phyloP scores from a whole-genome alignment of 306 rosid genomes.

The Quercus suber region DNA sequence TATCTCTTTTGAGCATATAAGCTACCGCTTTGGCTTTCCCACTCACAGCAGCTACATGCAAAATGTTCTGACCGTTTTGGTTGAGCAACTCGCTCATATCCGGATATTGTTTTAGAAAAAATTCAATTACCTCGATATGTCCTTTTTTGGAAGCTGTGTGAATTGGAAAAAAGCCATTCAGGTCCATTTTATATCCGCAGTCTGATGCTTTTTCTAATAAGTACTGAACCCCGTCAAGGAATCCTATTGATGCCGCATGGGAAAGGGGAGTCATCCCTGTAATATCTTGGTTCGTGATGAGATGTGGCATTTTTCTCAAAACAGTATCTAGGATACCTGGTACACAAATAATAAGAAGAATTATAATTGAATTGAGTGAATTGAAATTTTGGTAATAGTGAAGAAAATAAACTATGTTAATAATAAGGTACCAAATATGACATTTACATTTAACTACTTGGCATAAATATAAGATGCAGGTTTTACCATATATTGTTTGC shows the following conservation, averaged over 20 bases:
- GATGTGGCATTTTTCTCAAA: no score
- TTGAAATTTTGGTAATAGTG: no score
- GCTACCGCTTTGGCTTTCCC: not conserved
- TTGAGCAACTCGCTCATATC: not conserved
- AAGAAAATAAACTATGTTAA: no score
- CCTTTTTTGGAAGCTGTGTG: not conserved
- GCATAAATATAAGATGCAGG: no score
- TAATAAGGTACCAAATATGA: no score
- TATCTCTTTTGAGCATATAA: not conserved
- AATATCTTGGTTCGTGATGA: not conserved
- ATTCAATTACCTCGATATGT: not conserved
- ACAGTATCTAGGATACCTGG: no score
- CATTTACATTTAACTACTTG: no score
- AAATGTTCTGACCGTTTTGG: not conserved
- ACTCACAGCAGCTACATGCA: not conserved
- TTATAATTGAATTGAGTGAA: no score
- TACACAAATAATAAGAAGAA: no score
- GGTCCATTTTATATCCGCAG: not conserved
- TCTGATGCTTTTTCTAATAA: not conserved
- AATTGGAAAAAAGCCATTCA: conserved; percentile 2
- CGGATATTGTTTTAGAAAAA: not conserved
- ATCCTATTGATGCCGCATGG: not conserved
- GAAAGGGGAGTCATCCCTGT: conserved; percentile 3
- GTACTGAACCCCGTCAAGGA: not conserved
- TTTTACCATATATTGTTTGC: no score